Evolutionary conservation across 2,329 filamentous ascomycete genomes (phyloP).

Genomic region (Penicillium psychrosexuale): DNA sequence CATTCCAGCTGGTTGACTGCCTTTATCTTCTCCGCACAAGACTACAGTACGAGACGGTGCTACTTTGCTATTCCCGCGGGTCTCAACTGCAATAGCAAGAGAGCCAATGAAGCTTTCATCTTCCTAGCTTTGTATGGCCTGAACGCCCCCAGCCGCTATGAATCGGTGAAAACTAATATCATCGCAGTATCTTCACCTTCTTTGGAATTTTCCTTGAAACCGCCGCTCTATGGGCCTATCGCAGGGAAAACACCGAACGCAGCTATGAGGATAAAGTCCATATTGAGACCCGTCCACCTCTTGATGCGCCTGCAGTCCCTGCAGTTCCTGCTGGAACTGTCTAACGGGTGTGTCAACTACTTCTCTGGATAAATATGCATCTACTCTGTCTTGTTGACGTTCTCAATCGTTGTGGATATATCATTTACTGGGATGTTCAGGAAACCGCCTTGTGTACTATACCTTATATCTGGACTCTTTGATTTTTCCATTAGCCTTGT

Average conservation of each 20-base stretch:
- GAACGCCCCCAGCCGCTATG: too few species aligned
- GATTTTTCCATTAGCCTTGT: background rate
- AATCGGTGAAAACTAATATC: background rate
- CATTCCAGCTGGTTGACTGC: slow-evolving; percentile 45
- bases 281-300: slow-evolving; percentile 13
- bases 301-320: slow-evolving; percentile 19
- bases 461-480: background rate
- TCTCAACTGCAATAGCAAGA: slow-evolving; percentile 37
- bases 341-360: background rate
- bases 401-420: background rate
- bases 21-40: slow-evolving; percentile 49
- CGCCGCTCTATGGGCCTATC: slow-evolving; percentile 34
- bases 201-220: slow-evolving; percentile 40
- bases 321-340: slow-evolving; percentile 14
- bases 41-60: slow-evolving; percentile 40
- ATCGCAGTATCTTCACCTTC: slow-evolving; percentile 42
- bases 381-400: background rate
- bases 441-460: background rate
- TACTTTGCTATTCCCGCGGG: slow-evolving; percentile 31
- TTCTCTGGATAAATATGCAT: background rate
- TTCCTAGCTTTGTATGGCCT: slow-evolving; percentile 44
- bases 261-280: slow-evolving; percentile 26
- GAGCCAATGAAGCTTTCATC: slow-evolving; percentile 44
- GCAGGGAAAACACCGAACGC: slow-evolving; percentile 19
- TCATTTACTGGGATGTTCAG: background rate